Evolutionary conservation across 2,329 filamentous ascomycete species (phyloP).

Genomic region (Arthrobotrys iridis): DNA sequence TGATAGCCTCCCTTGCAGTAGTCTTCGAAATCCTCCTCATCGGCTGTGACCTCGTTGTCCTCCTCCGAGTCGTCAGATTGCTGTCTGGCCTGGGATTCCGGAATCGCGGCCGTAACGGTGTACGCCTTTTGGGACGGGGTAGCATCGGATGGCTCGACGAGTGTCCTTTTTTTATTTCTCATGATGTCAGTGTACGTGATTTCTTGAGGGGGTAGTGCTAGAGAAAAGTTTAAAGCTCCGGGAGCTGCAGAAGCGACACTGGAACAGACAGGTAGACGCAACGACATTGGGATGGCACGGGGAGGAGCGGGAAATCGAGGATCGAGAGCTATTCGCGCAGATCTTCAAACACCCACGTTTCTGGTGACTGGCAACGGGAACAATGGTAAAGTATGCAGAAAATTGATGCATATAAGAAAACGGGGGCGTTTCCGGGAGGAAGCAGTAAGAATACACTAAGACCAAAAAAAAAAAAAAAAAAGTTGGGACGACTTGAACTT

Average conservation of each 20-base stretch:
- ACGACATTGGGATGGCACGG: slow-evolving; percentile 8
- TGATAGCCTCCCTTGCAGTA: slow-evolving; percentile 99
- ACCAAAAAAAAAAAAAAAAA: not conserved
- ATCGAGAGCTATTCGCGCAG: slow-evolving; percentile 18
- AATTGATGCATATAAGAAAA: slow-evolving; percentile 1
- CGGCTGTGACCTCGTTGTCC: slow-evolving; percentile 87
- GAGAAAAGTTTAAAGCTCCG: slow-evolving; percentile 26
- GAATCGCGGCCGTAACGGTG: slow-evolving; percentile 62
- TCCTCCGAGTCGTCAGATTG: slow-evolving; percentile 79
- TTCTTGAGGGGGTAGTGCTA: not conserved
- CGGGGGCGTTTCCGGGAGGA: slow-evolving; percentile 2
- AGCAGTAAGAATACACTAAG: not conserved
- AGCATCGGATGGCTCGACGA: slow-evolving; percentile 62
- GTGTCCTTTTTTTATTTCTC: slow-evolving; percentile 50
- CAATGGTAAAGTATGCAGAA: not conserved
- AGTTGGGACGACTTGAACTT: slow-evolving; percentile 30
- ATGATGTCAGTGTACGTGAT: slow-evolving; percentile 38
- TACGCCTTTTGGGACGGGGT: slow-evolving; percentile 65
- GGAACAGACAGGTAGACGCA: slow-evolving; percentile 19
- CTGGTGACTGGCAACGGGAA: not conserved
- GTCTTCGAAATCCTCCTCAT: slow-evolving; percentile 98
- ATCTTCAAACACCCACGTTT: slow-evolving; percentile 14
- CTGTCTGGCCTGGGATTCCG: slow-evolving; percentile 71
- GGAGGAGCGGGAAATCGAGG: not conserved
- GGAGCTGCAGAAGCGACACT: slow-evolving; percentile 27